Conservation (phyloP, 352 stramenopile genomes). For the Phytophthora constricta region DNA sequence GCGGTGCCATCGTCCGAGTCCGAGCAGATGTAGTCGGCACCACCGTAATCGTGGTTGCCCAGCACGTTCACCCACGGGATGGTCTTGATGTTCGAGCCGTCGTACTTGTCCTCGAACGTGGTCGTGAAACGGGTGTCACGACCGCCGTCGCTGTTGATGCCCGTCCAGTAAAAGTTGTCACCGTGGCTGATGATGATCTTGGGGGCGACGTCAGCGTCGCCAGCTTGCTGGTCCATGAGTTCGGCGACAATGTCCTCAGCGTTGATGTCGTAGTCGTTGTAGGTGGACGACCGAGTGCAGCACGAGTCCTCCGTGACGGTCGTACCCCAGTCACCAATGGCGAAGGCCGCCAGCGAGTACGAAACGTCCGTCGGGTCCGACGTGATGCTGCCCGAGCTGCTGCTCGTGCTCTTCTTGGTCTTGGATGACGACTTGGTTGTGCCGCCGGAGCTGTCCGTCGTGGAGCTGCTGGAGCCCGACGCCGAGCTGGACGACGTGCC, state of each 20-base stretch:
- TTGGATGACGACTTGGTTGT: conserved; percentile 34
- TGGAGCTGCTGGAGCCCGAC: conserved; percentile 21
- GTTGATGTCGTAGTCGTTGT: conserved; percentile 70
- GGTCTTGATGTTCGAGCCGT: conserved; percentile 46
- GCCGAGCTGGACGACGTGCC: conserved; percentile 24
- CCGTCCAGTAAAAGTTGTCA: conserved; percentile 79
- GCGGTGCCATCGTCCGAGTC: conserved; percentile 34
- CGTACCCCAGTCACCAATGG: conserved; percentile 80
- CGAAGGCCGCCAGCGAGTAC: conserved; percentile 67
- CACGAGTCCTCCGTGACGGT: conserved; percentile 71
- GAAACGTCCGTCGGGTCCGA: conserved; percentile 41
- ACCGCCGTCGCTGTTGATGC: conserved; percentile 53
- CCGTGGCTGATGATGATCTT: conserved; percentile 70
- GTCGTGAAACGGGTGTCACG: conserved; percentile 59
- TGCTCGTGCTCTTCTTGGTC: conserved; percentile 28
- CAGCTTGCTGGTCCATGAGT: conserved; percentile 69
- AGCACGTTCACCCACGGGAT: conserved; percentile 72
- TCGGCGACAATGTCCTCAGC: conserved; percentile 69
- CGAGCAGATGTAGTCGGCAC: conserved; percentile 64
- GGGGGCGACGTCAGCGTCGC: conserved; percentile 46
- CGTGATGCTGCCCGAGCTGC: conserved; percentile 34
- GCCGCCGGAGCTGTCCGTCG: conserved; percentile 23
- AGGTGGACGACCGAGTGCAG: conserved; percentile 59
- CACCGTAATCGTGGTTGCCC: conserved; percentile 79
- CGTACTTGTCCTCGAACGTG: conserved; percentile 70